phyloP scores from a whole-genome alignment of 2,329 filamentous ascomycete genomes.

The Talaromyces sp. region DNA sequence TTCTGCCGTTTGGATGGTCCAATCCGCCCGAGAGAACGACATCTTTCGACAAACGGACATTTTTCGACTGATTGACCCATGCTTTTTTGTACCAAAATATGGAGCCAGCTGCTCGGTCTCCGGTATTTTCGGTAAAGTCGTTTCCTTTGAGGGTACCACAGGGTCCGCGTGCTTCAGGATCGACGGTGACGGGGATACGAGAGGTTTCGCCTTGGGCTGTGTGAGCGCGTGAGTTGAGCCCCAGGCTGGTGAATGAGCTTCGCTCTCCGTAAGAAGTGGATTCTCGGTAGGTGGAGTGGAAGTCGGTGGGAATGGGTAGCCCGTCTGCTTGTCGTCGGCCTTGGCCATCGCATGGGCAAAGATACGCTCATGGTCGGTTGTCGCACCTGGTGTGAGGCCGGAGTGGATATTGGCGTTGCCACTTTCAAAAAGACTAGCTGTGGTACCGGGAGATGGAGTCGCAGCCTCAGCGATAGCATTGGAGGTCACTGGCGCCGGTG shows the following conservation, averaged over 20 bases:
- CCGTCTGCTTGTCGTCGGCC: slow-evolving; percentile 27
- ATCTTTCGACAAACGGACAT: slow-evolving; percentile 60
- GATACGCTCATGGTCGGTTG: slow-evolving; percentile 46
- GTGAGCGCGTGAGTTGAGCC: slow-evolving; percentile 66
- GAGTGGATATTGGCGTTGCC: slow-evolving; percentile 24
- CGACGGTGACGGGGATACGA: slow-evolving; percentile 72
- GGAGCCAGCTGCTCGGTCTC: slow-evolving; percentile 9
- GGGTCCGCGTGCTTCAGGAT: slow-evolving; percentile 69
- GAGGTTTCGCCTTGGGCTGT: slow-evolving; percentile 76
- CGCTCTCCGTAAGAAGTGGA: slow-evolving; percentile 65
- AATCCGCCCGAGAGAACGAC: slow-evolving; percentile 75
- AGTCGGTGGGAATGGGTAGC: slow-evolving; percentile 34
- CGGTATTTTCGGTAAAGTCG: slow-evolving; percentile 23
- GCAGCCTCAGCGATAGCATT: slow-evolving; percentile 30
- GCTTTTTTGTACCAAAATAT: slow-evolving; percentile 16
- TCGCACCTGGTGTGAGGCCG: slow-evolving; percentile 44
- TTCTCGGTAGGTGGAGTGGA: slow-evolving; percentile 43
- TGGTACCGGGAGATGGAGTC: slow-evolving; percentile 26
- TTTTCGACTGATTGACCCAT: slow-evolving; percentile 60
- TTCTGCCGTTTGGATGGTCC: slow-evolving; percentile 80
- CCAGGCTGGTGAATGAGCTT: slow-evolving; percentile 77
- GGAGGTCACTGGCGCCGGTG: slow-evolving; percentile 20
- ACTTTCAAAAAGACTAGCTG: slow-evolving; percentile 40
- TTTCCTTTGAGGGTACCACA: slow-evolving; percentile 22
- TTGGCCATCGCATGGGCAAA: slow-evolving; percentile 35